phyloP scores from a whole-genome alignment of 1,284 basidiomycete genomes.

The Fistulina hepatica region DNA sequence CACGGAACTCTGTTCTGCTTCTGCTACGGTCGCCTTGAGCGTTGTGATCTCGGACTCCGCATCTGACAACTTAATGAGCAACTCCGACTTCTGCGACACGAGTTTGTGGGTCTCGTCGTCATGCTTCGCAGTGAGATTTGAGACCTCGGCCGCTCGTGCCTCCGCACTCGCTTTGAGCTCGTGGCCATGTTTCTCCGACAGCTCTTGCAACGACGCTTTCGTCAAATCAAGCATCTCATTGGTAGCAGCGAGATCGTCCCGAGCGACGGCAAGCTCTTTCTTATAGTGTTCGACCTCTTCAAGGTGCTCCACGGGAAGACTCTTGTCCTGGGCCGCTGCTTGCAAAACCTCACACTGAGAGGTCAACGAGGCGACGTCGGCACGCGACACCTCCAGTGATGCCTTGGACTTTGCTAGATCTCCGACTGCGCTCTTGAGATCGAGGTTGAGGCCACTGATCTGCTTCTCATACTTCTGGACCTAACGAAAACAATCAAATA shows the following conservation, averaged over 20 bases:
- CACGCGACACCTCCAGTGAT: slow-evolving; percentile 35
- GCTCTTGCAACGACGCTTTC: slow-evolving; percentile 57
- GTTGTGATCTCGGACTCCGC: slow-evolving; percentile 67
- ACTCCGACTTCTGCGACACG: slow-evolving; percentile 45
- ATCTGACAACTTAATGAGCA: slow-evolving; percentile 52
- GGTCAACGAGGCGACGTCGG: slow-evolving; percentile 45
- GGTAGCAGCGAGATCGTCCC: slow-evolving; percentile 52
- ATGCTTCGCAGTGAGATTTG: slow-evolving; percentile 45
- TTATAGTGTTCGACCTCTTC: slow-evolving; percentile 45
- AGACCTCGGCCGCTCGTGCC: slow-evolving; percentile 56
- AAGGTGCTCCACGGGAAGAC: slow-evolving; percentile 40
- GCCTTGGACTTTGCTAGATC: slow-evolving; percentile 68
- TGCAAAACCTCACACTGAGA: slow-evolving; percentile 50
- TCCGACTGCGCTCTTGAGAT: slow-evolving; percentile 72
- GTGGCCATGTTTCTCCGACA: slow-evolving; percentile 52
- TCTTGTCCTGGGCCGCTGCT: slow-evolving; percentile 31
- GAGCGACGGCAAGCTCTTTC: slow-evolving; percentile 46
- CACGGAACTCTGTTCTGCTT: slow-evolving; percentile 36
- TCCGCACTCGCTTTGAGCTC: slow-evolving; percentile 66
- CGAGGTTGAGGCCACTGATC: slow-evolving; percentile 47
- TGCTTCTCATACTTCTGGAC: no score
- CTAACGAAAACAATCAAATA: no score
- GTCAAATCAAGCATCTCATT: slow-evolving; percentile 53
- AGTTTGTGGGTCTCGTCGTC: slow-evolving; percentile 46
- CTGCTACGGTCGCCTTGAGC: slow-evolving; percentile 41